Percentiles rank a stretch among this genome's conserved stretches.
phyloP scores from a whole-genome alignment of 176 grass and related monocot species.

The Saccharum officinarum region DNA sequence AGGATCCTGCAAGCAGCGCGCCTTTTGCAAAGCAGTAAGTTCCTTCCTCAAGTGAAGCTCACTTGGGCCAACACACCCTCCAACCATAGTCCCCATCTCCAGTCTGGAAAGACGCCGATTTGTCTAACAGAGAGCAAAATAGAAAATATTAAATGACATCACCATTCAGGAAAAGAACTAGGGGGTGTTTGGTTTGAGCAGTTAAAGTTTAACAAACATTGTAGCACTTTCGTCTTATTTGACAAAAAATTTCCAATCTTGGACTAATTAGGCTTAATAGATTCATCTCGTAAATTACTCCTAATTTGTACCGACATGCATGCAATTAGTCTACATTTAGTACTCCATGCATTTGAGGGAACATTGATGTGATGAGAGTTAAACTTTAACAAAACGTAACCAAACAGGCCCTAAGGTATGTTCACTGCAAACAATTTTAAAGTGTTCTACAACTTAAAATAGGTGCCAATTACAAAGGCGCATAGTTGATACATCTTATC shows the following conservation, averaged over 20 bases:
- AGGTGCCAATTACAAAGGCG: background rate
- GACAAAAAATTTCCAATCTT: too few relatives aligned
- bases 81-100: slow-evolving; percentile 47
- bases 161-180: background rate
- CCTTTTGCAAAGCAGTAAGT: slow-evolving; percentile 60
- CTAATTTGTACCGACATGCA: too few relatives aligned
- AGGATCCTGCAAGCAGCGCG: slow-evolving; percentile 60
- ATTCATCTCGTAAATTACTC: too few relatives aligned
- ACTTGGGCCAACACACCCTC: slow-evolving; percentile 70
- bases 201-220: too few relatives aligned
- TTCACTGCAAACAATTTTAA: background rate
- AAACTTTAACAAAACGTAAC: too few relatives aligned
- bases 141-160: background rate
- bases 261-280: too few relatives aligned
- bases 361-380: too few relatives aligned
- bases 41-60: slow-evolving; percentile 82
- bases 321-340: too few relatives aligned
- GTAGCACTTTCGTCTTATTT: too few relatives aligned
- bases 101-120: background rate
- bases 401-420: too few relatives aligned
- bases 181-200: too few relatives aligned
- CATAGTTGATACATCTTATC: background rate
- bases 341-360: too few relatives aligned
- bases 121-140: background rate
- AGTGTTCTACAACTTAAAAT: background rate